Evolutionary conservation across 805 yeast species (phyloP).

Genomic region (Cyberlindnera euphorbiae): DNA sequence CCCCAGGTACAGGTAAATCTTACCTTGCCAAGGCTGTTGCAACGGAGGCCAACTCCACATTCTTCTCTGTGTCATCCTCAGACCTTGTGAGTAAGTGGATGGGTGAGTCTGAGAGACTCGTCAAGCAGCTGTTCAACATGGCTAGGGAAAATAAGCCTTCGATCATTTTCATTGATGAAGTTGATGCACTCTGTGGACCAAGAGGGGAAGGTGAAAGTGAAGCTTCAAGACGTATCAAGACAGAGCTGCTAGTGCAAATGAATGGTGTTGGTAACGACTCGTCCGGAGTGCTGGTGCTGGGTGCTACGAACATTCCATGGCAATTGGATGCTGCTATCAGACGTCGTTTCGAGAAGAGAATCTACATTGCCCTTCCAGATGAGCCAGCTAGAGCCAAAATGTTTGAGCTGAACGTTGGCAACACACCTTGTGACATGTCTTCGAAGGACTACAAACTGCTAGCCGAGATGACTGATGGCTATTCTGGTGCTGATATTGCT

Average conservation of each 20-base stretch:
- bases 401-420: conserved; percentile 92
- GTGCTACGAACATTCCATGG: conserved; percentile 99
- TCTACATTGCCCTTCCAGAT: conserved; percentile 93
- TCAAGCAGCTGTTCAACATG: conserved; percentile 90
- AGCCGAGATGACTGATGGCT: conserved; percentile 94
- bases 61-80: conserved; percentile 92
- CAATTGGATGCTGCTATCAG: conserved; percentile 96
- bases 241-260: conserved; percentile 95
- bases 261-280: conserved; percentile 98
- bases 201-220: conserved; percentile 98
- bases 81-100: conserved; percentile 98
- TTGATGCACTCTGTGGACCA: conserved; percentile 96
- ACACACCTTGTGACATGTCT: conserved; percentile 76
- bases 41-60: conserved; percentile 95
- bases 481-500: conserved; percentile 95
- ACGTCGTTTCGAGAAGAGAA: conserved; percentile 92
- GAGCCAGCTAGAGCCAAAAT: conserved; percentile 85
- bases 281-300: conserved; percentile 86
- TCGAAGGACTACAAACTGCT: conserved; percentile 69
- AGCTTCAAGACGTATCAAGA: conserved; percentile 92
- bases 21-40: conserved; percentile 97
- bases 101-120: conserved; percentile 97
- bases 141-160: conserved; percentile 96
- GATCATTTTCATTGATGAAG: conserved; percentile 95
- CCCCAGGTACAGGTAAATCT: conserved; percentile 98